phyloP scores from a whole-genome alignment of 2,329 filamentous ascomycete species.

The Sclerotinia minor region DNA sequence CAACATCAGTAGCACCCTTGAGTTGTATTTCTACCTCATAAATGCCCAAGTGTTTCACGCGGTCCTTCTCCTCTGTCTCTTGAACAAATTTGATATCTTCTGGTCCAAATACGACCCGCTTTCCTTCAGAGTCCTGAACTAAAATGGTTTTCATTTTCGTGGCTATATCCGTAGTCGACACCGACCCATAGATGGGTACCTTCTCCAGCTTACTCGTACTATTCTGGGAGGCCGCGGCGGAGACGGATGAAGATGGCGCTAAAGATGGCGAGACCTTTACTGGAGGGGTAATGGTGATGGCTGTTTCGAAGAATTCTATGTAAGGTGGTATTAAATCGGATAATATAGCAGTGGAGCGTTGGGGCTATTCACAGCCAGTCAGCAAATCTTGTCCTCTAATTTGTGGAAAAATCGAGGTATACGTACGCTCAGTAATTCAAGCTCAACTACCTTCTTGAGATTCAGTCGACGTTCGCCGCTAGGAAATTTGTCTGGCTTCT shows the following conservation, averaged over 20 bases:
- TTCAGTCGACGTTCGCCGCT: slow-evolving; percentile 8
- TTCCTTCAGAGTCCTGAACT: slow-evolving; percentile 52
- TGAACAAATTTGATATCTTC: slow-evolving; percentile 53
- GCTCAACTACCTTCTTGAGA: slow-evolving; percentile 24
- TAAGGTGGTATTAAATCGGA: slow-evolving; percentile 35
- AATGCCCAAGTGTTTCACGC: slow-evolving; percentile 54
- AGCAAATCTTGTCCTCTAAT: slow-evolving; percentile 23
- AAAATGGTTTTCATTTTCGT: slow-evolving; percentile 50
- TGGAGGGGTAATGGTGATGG: slow-evolving; percentile 42
- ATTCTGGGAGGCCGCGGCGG: slow-evolving; percentile 43
- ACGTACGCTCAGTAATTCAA: slow-evolving; percentile 37
- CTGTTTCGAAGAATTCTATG: slow-evolving; percentile 39
- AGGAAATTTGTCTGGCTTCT: not conserved
- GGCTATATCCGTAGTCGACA: slow-evolving; percentile 54
- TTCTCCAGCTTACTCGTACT: slow-evolving; percentile 32
- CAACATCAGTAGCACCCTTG: slow-evolving; percentile 47
- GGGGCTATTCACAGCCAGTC: slow-evolving; percentile 32
- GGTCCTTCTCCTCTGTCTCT: slow-evolving; percentile 43
- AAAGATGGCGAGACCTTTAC: slow-evolving; percentile 41
- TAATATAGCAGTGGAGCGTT: slow-evolving; percentile 34
- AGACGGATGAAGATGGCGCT: slow-evolving; percentile 31
- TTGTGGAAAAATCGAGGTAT: slow-evolving; percentile 18
- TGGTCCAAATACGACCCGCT: slow-evolving; percentile 50
- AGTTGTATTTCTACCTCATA: slow-evolving; percentile 54
- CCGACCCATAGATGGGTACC: slow-evolving; percentile 51